These are phyloP conservation scores for Blastobotrys muscicola DNA, from an alignment of 805 yeast species.

Conservation along the genomic window DNA sequence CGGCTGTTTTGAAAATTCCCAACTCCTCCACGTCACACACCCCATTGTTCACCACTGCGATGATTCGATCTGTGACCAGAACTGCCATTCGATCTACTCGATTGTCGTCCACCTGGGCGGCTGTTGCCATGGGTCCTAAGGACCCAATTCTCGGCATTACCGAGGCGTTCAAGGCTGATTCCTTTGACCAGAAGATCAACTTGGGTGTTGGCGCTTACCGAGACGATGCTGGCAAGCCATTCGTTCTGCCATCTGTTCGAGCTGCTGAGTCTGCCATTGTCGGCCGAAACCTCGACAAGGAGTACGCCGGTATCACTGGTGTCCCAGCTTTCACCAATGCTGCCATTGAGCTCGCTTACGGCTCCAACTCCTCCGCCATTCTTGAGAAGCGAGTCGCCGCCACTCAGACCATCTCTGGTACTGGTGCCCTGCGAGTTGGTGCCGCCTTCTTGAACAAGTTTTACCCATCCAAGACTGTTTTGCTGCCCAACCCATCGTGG, in stretches of 20 bases:
- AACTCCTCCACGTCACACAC: too few species aligned
- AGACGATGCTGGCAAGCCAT: conserved; percentile 79
- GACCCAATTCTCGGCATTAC: conserved; percentile 75
- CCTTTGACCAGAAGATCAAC: conserved; percentile 37
- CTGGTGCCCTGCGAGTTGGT: conserved; percentile 84
- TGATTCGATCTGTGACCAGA: too few species aligned
- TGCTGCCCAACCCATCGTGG: conserved; percentile 89
- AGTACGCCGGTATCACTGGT: conserved; percentile 82
- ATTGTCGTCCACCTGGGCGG: conserved; percentile 28
- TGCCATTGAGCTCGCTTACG: conserved; percentile 65
- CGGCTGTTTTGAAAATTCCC: too few species aligned
- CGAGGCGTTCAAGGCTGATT: conserved; percentile 62
- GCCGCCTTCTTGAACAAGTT: conserved; percentile 66
- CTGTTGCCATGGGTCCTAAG: conserved; percentile 57
- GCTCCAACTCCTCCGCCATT: conserved; percentile 50
- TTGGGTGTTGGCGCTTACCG: conserved; percentile 92
- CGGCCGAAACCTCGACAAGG: conserved; percentile 54
- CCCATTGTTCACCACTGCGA: too few species aligned
- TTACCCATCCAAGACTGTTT: conserved; percentile 45
- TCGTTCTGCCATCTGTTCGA: conserved; percentile 70
- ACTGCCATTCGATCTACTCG: conserved; percentile 5
- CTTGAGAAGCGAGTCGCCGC: conserved; percentile 61
- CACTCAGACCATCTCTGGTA: conserved; percentile 87
- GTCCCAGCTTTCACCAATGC: conserved; percentile 53
- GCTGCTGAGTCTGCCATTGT: conserved; percentile 49